phyloP scores from a whole-genome alignment of 352 stramenopile species.

The Phytophthora hibernalis region DNA sequence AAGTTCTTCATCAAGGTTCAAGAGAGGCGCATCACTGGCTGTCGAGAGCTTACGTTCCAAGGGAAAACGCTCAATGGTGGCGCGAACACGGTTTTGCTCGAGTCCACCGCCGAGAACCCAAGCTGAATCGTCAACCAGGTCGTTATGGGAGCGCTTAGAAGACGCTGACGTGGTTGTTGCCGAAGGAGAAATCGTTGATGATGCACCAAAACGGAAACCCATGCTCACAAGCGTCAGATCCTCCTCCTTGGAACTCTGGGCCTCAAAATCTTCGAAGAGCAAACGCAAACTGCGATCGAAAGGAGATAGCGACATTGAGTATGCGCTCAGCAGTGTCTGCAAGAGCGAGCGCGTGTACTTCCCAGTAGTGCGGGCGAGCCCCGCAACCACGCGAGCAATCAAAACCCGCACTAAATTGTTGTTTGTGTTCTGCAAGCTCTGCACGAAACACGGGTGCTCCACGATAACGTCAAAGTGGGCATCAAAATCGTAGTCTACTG shows the following conservation, averaged over 20 bases:
- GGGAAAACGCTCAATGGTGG: conserved; percentile 76
- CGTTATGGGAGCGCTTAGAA: conserved; percentile 46
- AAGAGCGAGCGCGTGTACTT: conserved; percentile 65
- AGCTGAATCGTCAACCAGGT: conserved; percentile 71
- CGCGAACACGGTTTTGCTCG: conserved; percentile 65
- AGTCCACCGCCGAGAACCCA: conserved; percentile 76
- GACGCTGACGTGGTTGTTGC: conserved; percentile 32
- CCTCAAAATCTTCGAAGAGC: conserved; percentile 67
- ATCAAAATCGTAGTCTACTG: conserved; percentile 46
- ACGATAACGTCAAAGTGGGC: conserved; percentile 46
- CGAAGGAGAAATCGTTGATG: conserved; percentile 39
- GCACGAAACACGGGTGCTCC: conserved; percentile 36
- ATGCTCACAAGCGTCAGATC: conserved; percentile 50
- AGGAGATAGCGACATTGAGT: conserved; percentile 72
- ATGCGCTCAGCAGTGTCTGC: conserved; percentile 63
- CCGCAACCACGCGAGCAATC: conserved; percentile 51
- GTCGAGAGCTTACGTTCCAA: conserved; percentile 53
- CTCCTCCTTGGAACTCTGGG: conserved; percentile 42
- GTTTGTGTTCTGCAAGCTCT: conserved; percentile 28
- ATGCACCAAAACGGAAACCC: conserved; percentile 79
- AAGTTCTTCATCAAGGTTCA: conserved; percentile 40
- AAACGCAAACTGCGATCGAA: conserved; percentile 65
- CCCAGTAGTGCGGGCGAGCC: conserved; percentile 45
- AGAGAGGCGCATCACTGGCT: conserved; percentile 32
- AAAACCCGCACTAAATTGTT: conserved; percentile 35